These are phyloP conservation scores for Sphagnum magellanicum DNA, from an alignment of 228 moss, liverwort and hornwort species.

Conservation along the genomic window DNA sequence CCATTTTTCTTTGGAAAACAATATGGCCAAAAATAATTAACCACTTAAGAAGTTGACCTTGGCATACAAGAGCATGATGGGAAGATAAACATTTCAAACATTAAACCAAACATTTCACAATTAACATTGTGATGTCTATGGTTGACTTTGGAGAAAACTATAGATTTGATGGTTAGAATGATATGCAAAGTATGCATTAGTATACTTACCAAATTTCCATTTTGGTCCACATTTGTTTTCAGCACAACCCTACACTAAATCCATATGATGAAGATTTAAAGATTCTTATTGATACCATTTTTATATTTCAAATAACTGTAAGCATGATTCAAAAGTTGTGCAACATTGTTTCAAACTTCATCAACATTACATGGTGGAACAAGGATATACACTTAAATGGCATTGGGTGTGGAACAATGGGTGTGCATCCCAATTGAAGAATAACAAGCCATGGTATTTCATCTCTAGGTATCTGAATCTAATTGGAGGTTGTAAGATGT, in stretches of 20 bases:
- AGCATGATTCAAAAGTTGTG: conserved; percentile 1
- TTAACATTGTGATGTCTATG: not conserved
- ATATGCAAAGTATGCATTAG: conserved; percentile 3
- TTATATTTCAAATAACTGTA: not conserved
- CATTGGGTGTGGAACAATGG: conserved; percentile 11
- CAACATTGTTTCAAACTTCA: conserved; percentile 8
- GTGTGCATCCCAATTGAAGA: conserved; percentile 1
- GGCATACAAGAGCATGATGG: conserved; percentile 2
- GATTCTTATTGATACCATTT: not conserved
- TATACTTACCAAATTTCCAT: conserved; percentile 1
- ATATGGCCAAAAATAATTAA: no score
- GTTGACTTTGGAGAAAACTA: conserved; percentile 9
- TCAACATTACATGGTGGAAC: not conserved
- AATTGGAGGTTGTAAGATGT: not conserved
- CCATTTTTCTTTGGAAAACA: no score
- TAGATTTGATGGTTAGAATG: not conserved
- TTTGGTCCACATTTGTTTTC: conserved; percentile 2
- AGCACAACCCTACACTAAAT: not conserved
- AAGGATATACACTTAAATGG: not conserved
- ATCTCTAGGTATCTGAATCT: not conserved
- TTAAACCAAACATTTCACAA: not conserved
- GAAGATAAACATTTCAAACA: not conserved
- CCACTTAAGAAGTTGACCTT: not conserved
- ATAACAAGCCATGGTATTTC: not conserved
- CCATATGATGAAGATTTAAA: not conserved